phyloP scores from a whole-genome alignment of 805 yeast genomes.

The Hemisphaericaspora nanyangensis region DNA sequence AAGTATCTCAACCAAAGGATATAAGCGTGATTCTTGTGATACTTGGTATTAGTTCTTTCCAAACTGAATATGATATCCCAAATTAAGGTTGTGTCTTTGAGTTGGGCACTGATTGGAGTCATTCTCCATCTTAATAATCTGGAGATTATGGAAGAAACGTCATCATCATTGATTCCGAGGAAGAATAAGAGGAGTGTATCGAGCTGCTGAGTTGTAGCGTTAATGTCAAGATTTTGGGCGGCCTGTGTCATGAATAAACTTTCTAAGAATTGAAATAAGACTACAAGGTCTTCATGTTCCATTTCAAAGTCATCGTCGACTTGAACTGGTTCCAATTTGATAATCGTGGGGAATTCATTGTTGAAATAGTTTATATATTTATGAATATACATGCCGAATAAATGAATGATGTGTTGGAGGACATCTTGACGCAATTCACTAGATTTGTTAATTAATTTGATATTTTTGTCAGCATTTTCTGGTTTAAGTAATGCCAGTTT shows the following conservation, averaged over 20 bases:
- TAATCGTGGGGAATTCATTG: not conserved
- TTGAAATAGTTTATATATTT: slow-evolving; percentile 3
- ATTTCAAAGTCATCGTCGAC: slow-evolving; percentile 5
- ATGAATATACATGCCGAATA: not conserved
- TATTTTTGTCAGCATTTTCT: slow-evolving; percentile 9
- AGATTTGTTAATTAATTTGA: slow-evolving; percentile 12
- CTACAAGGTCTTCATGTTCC: slow-evolving; percentile 12
- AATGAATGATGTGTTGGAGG: not conserved
- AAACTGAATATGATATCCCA: slow-evolving; percentile 48
- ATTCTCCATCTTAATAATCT: slow-evolving; percentile 55
- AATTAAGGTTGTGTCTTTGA: slow-evolving; percentile 17
- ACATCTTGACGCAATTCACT: slow-evolving; percentile 14
- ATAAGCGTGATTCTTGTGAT: slow-evolving; percentile 39
- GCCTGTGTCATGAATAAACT: slow-evolving; percentile 20
- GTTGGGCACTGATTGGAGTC: slow-evolving; percentile 18
- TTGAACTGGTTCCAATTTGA: not conserved
- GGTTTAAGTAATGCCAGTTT: not conserved
- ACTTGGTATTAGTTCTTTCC: slow-evolving; percentile 18
- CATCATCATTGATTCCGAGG: slow-evolving; percentile 35
- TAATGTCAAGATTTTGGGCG: not conserved
- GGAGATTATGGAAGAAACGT: slow-evolving; percentile 33
- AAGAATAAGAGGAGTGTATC: slow-evolving; percentile 27
- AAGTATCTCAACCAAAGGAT: slow-evolving; percentile 57
- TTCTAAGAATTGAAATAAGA: slow-evolving; percentile 36
- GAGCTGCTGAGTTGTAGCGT: not conserved